Evolutionary conservation across 164 flowering plant species (phyloP), one percentile per base, ranked within the genome.

Genomic region (Dillenia turbinata): DNA sequence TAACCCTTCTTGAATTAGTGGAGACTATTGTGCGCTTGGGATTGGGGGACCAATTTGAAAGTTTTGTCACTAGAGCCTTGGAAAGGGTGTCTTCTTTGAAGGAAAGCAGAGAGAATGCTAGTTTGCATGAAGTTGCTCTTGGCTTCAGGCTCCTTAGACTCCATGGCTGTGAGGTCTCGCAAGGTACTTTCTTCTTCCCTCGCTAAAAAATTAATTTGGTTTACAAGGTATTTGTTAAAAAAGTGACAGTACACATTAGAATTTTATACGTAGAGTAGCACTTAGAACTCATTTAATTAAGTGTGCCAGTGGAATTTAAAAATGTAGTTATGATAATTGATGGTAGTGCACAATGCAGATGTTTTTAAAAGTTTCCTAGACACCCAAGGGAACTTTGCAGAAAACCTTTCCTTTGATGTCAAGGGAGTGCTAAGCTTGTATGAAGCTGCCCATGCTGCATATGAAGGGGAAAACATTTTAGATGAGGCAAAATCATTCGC

Each of bases 111-210:
- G n/a, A 10, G 49, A 9, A 57, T 1, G 15, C 60, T 11, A 52
- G 44, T 44, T 17, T 77, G 0, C 64, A 65, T 67, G 55, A 53
- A 13, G 33, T 63, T 19, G 74, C 78, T 61, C 78, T 76, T 1
- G 11, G 52, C 26, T 78, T 78, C 24, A 67, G 79, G 59, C 69
- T 78, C 9, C 61, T 73, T 7, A 70, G 78, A 33, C 78, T 75
- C 49, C 74, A 73, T 47, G 74, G 80, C 40, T 64, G 46, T 53
- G 9, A 49, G 2, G 60, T 79, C 12, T 67, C 80, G 19, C 63
- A 56, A 66, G 80, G 83, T 79, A 60, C 16, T 1, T 33, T 8
- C 4, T 44, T 49, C 12, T 46, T 47, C 54, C 10, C 12, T 26
- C 26, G 22, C 13, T 45, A 8, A 17, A 19, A 12, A 22, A 44